phyloP scores from a whole-genome alignment of 176 grass and related monocot species.

The Aegilops tauschii region DNA sequence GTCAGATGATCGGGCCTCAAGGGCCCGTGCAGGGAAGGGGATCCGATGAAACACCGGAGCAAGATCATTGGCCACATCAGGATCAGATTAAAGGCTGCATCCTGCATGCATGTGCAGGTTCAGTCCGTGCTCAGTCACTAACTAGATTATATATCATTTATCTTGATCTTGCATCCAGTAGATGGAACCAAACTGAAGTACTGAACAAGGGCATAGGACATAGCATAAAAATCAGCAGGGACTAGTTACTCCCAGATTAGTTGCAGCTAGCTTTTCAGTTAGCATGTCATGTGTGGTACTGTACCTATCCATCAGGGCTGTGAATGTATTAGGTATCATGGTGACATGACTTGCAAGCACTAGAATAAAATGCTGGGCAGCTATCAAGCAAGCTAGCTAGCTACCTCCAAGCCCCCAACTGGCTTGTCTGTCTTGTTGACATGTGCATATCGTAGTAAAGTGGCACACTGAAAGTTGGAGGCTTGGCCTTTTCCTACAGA shows the following conservation, averaged over 20 bases:
- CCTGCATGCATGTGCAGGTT: slow-evolving; percentile 23
- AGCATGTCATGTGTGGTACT: neutral
- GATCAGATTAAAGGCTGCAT: slow-evolving; percentile 13
- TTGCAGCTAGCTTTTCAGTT: slow-evolving; percentile 15
- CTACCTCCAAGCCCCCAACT: neutral
- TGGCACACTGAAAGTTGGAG: slow-evolving; percentile 27
- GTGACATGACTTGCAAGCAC: slow-evolving; percentile 30
- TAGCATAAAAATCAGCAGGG: neutral
- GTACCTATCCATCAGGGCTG: neutral
- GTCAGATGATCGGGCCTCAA: slow-evolving; percentile 33
- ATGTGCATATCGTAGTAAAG: slow-evolving; percentile 26
- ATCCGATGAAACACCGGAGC: slow-evolving; percentile 41
- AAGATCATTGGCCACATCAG: slow-evolving; percentile 6
- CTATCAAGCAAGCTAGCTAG: neutral
- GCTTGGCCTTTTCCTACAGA: slow-evolving; percentile 26
- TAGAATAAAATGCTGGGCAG: slow-evolving; percentile 32
- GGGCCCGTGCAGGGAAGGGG: slow-evolving; percentile 42
- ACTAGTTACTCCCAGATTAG: neutral
- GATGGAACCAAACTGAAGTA: neutral
- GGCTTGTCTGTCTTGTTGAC: slow-evolving; percentile 26
- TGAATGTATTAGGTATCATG: neutral
- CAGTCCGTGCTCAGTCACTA: neutral
- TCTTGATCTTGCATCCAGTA: neutral
- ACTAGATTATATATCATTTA: neutral
- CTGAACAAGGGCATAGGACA: neutral